A percentile compares a stretch with the other conserved stretches of the same genome.
phyloP scores from a whole-genome alignment of 2,329 filamentous ascomycete genomes.

The Aspergillus japonicus region DNA sequence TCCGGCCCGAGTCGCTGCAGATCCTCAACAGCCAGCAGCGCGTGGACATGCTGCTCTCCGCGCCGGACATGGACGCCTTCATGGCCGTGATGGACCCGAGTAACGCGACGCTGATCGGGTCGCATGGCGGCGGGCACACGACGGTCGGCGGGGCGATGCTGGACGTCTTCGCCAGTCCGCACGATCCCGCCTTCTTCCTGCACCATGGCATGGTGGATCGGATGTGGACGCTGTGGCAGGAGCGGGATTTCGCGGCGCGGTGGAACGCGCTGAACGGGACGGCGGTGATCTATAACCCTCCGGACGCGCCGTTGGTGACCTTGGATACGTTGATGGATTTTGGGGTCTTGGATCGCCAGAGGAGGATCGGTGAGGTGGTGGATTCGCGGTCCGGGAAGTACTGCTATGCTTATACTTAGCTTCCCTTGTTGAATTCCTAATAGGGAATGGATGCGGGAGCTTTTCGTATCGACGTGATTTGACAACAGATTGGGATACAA shows the following conservation, averaged over 20 bases:
- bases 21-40: slow-evolving; percentile 1
- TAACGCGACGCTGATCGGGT: not conserved
- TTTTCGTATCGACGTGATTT: no score
- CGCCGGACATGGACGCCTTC: slow-evolving; percentile 10
- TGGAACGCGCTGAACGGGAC: slow-evolving; percentile 14
- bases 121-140: slow-evolving; percentile 10
- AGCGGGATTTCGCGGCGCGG: not conserved
- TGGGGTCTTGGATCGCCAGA: slow-evolving; percentile 6
- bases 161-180: slow-evolving; percentile 13
- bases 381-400: slow-evolving; percentile 6
- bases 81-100: slow-evolving; percentile 9
- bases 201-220: slow-evolving; percentile 17
- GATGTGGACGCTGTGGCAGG: slow-evolving; percentile 16
- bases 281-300: slow-evolving; percentile 9
- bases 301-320: slow-evolving; percentile 2
- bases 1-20: slow-evolving; percentile 1
- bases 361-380: slow-evolving; percentile 10
- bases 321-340: slow-evolving; percentile 11
- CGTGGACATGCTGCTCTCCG: not conserved
- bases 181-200: slow-evolving; percentile 16
- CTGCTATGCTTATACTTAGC: slow-evolving; percentile 11
- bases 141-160: slow-evolving; percentile 10
- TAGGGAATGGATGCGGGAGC: no score
- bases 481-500: no score
- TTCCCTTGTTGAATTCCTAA: no score